Evolutionary conservation across 2,329 filamentous ascomycete species (phyloP), one percentile per base, ranked within the genome.

Genomic region (Aspergillus arachidicola): DNA sequence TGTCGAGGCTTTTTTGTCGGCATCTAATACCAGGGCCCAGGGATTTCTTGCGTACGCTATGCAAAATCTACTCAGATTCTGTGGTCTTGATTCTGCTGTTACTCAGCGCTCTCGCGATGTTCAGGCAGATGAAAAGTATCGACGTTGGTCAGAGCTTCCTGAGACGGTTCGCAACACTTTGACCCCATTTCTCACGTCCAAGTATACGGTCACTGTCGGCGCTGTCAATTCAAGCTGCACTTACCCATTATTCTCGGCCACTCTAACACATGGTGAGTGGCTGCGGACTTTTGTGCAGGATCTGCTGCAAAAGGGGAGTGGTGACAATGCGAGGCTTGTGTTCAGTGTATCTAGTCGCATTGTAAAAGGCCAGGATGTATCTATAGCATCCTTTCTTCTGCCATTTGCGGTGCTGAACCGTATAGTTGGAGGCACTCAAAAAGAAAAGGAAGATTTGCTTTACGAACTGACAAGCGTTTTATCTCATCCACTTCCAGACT

Each of bases 41-140:
- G 94, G 93, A 0, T 97, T 96, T 73, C 84, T 99, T 21, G 94
- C 94, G 1, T 99, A 91, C 77, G 92, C 91, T 2, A 97, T 99
- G 89, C 95, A 99, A 77, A 91, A 96, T 71, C 84, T 98, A 46
- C 84, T 98, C 4, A 89, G 89, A 51, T 88, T 90, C 68, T 92
- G 91, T 72, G 89, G 91, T 32, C 89, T 97, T 72, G 88, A 84
- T 63, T 81, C 85, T 12, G 86, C 83, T 23, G 80, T 84, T 45
- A 80, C 80, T 34, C 76, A 84, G 21, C 81, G 84, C 51, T 81
- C 83, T 45, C 82, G 85, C 43, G 80, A 83, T 55, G 81, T 84
- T 23, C 85, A 88, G 32, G 83, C 84, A 12, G 85, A 85, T 56
- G 83, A 86, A 3, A 85, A 89, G 30, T 91, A 90, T 72, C 82